Base-by-base conservation (phyloP, 345 rosid genomes). In the Eucalyptus polybractea region DNA sequence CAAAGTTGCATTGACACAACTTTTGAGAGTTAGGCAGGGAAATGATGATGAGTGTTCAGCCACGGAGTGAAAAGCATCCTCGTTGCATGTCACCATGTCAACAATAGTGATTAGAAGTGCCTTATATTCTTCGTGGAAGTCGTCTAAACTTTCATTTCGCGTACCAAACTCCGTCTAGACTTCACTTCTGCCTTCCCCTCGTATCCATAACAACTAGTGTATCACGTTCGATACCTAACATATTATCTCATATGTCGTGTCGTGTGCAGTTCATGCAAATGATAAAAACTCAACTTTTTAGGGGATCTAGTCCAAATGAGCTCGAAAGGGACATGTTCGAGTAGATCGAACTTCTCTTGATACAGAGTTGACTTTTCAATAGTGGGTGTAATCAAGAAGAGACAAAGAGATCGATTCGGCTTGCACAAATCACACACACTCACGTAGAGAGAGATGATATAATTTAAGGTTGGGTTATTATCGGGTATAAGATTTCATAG, bases 401-500 rank as follows among this genome's bases (percentile, higher is more conserved):
- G 45, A 33, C 76, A n/a, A n/a, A 62, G 72, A n/a, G 72, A 65
- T 65, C 5, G 19, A 65, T 31, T 13, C 1, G 10, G 4, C 13
- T 56, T 1, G 13, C 62, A 53, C 10, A 0, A 21, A 53, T 53
- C 58, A 53, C 58, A 19, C 58, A 8, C 25, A 8, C 58, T 53
- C 25, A 53, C 10, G 5, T 53, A 24, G 29, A 56, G 62, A 24
- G 29, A 56, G 13, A 25, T 56, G 29, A 56, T 10, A 27, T 56
- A 56, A 56, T 56, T 56, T 56, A 62, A 62, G 69, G 17, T 62
- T 6, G n/a, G 33, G 33, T 0, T 62, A 29, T 27, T 62, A 2
- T 56, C 1, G 6, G 29, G 5, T 2, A 0, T 21, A 21, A 53
- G 5, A 53, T 53, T 53, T 21, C 2, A 5, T 21, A 8, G 5